Evolutionary conservation across 78 protist genomes (phyloP), one percentile per base, ranked within the genome.

Genomic region (Bigelowiella natans): DNA sequence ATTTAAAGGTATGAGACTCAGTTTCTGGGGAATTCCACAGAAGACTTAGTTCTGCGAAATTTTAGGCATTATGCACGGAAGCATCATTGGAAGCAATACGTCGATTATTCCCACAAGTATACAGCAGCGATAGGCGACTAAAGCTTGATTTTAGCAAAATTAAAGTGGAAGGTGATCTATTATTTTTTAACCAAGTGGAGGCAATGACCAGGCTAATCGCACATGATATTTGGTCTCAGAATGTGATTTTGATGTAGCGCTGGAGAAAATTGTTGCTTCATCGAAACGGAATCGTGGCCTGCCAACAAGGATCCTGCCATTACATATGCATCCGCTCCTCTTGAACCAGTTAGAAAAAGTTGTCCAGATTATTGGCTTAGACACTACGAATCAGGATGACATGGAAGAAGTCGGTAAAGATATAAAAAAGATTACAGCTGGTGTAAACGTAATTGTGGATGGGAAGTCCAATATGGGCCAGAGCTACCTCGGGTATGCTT

Each of bases 21-120:
- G n/a, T n/a, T n/a, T n/a, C n/a, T n/a, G n/a, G n/a, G n/a, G n/a
- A n/a, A n/a, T n/a, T n/a, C n/a, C n/a, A n/a, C n/a, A n/a, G n/a
- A n/a, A n/a, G n/a, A n/a, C n/a, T n/a, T n/a, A n/a, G n/a, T n/a
- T n/a, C n/a, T n/a, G n/a, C n/a, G n/a, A n/a, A n/a, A n/a, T n/a
- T n/a, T n/a, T n/a, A n/a, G n/a, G 86, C 86, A 31, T 34, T 83
- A 34, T 83, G 86, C 86, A 83, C 86, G 39, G 86, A 83, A 28
- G 86, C 86, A 7, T 7, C 86, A 28, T 34, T 83, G 2, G 86
- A 28, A 30, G 86, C 86, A 29, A 18, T 83, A 18, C 2, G 86
- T 7, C 73, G 73, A 51, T 7, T 51, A 51, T 83, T 31, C 11
- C 86, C 86, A 18, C 86, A 83, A 34, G 29, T 83, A 3, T 83